A percentile compares a stretch with the other conserved stretches of the same genome.
phyloP scores from a whole-genome alignment of 768 basidiomycete genomes.

The Peribolospora kevripleyi region DNA sequence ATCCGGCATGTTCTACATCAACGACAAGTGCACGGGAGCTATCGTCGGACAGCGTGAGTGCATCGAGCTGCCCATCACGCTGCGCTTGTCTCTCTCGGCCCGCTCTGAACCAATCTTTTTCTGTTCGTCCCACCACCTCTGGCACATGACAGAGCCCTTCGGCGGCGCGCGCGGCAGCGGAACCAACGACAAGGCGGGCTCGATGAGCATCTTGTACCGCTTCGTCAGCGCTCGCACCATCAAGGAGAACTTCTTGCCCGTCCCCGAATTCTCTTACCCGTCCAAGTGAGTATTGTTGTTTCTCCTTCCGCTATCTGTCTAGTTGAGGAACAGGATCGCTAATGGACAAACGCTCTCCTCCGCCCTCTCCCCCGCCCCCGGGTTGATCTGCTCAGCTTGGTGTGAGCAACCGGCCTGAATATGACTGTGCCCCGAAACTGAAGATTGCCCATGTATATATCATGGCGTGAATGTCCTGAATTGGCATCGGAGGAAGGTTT shows the following conservation, averaged over 20 bases:
- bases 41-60: conserved; percentile 38
- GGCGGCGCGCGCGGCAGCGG: conserved; percentile 72
- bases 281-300: conserved; percentile 37
- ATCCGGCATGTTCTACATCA: conserved; percentile 92
- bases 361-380: background rate
- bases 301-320: too few relatives aligned
- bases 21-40: conserved; percentile 95
- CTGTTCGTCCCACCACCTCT: too few relatives aligned
- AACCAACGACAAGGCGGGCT: conserved; percentile 95
- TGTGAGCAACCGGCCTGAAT: too few relatives aligned
- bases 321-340: too few relatives aligned
- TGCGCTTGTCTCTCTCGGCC: too few relatives aligned
- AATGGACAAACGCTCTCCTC: too few relatives aligned
- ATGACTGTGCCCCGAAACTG: too few relatives aligned
- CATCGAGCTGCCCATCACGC: background rate
- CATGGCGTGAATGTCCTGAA: too few relatives aligned
- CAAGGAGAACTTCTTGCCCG: conserved; percentile 78
- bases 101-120: too few relatives aligned
- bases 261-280: conserved; percentile 62
- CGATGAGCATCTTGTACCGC: conserved; percentile 35
- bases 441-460: too few relatives aligned
- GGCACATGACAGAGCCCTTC: conserved; percentile 38
- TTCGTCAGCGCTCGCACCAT: conserved; percentile 75
- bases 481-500: too few relatives aligned
- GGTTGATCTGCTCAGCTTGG: background rate